phyloP scores from a whole-genome alignment of 2,329 filamentous ascomycete genomes.

The Orbilia quercus region DNA sequence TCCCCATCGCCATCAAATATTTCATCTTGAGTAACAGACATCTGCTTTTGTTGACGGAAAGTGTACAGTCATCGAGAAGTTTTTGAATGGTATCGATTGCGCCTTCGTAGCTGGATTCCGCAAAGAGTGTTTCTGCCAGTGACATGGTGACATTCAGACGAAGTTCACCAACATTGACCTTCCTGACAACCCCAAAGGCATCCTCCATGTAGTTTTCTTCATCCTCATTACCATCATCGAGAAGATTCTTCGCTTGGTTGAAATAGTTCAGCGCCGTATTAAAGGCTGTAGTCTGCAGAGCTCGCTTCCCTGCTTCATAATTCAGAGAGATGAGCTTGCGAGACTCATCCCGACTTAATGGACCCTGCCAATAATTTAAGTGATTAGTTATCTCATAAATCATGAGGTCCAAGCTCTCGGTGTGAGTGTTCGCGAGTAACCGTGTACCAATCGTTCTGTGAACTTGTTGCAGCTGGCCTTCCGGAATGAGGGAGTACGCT shows the following conservation, averaged over 20 bases:
- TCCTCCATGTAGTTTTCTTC: slow-evolving; percentile 57
- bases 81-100: slow-evolving; percentile 58
- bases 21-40: slow-evolving; percentile 60
- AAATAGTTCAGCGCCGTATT: slow-evolving; percentile 59
- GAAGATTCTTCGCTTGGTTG: slow-evolving; percentile 58
- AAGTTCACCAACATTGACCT: slow-evolving; percentile 57
- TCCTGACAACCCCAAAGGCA: slow-evolving; percentile 45
- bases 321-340: slow-evolving; percentile 59
- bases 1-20: slow-evolving; percentile 60
- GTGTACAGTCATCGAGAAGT: slow-evolving; percentile 58
- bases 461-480: slow-evolving; percentile 58
- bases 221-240: slow-evolving; percentile 58
- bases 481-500: slow-evolving; percentile 59
- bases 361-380: slow-evolving; percentile 60
- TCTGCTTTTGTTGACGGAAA: slow-evolving; percentile 59
- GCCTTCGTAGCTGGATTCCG: slow-evolving; percentile 58
- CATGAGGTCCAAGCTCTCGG: slow-evolving; percentile 58
- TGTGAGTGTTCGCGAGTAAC: slow-evolving; percentile 57
- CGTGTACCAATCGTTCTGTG: slow-evolving; percentile 59
- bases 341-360: slow-evolving; percentile 57
- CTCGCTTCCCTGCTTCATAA: slow-evolving; percentile 59
- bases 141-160: slow-evolving; percentile 59
- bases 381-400: slow-evolving; percentile 61
- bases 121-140: slow-evolving; percentile 59
- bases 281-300: slow-evolving; percentile 60